These are phyloP conservation scores for Karstenula rhodostoma DNA, from an alignment of 2,329 filamentous ascomycete species.

Conservation along the genomic window DNA sequence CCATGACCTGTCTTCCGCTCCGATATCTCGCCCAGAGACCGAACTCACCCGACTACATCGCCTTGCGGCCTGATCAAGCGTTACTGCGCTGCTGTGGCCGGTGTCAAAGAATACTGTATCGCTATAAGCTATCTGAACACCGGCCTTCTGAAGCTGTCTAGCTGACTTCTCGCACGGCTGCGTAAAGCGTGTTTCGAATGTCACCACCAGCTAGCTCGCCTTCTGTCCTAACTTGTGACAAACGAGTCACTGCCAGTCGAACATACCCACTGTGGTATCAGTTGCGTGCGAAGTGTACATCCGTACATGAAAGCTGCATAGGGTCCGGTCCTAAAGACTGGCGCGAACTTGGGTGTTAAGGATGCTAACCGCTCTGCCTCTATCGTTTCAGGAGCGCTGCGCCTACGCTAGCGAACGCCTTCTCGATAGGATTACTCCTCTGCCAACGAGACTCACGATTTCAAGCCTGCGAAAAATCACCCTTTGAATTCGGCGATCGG, in stretches of 20 bases:
- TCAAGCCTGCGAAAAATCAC: not conserved
- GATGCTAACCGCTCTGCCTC: not conserved
- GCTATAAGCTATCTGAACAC: not conserved
- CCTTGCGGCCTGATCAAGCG: not conserved
- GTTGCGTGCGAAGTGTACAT: not conserved
- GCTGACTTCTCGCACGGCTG: not conserved
- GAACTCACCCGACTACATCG: not conserved
- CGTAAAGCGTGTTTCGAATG: not conserved
- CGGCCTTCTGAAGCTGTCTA: not conserved
- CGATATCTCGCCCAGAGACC: not conserved
- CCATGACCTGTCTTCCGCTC: slow-evolving; percentile 6
- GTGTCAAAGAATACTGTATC: not conserved
- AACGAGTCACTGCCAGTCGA: not conserved
- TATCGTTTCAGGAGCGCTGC: not conserved
- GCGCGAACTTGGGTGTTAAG: not conserved
- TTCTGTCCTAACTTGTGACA: not conserved
- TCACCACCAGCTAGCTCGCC: not conserved
- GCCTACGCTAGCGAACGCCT: not conserved
- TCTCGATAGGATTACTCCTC: not conserved
- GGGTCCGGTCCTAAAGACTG: not conserved
- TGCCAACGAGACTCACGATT: not conserved
- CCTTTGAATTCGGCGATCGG: not conserved
- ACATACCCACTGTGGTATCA: not conserved
- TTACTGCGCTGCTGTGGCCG: not conserved
- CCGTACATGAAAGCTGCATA: not conserved